Base-by-base conservation (phyloP, 139 green algal species). In the Chlorella sp. region DNA sequence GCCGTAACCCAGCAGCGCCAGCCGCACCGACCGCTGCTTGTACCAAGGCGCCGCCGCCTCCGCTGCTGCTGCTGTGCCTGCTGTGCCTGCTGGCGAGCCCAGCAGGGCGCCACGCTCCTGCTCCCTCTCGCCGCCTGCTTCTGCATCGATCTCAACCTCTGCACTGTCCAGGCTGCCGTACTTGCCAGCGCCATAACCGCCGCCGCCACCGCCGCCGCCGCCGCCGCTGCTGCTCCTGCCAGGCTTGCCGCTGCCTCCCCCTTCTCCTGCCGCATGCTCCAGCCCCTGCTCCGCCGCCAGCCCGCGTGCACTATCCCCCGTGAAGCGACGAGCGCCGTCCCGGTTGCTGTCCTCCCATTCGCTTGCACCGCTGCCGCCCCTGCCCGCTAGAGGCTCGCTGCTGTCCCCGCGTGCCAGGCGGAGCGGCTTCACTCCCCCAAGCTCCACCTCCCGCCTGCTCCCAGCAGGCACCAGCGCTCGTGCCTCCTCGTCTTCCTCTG, bases 1-100 rank as follows among this genome's bases (percentile, higher is more conserved):
- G 37, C 91, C 93, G 85, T 96, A 97, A 60, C 92, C 95, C 34
- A 88, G 3, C 3, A 97, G 88, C 0, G 88, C 86, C 15, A 92
- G 83, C 28, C 93, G 39, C 26, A 97, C 92, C 66, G 90, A 32
- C 1, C 60, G 78, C 57, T 92, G 75, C 7, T 73, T 79, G 81
- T 93, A 93, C 94, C 94, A 96, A 30, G 71, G 85, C 30, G 26
- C 40, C 24, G 28, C 84, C 71, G 82, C 64, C 5, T 11, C 85
- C 22, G 71, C 39, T 21, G 34, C 82, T 53, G 71, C 21, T 42
- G 85, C 19, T 87, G 85, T 16, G 16, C 64, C 36, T 28, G 60
- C 16, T 32, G 11, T 9, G 28, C 24, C 81, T 64, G 82, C 48
- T 53, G 57, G 57, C 26, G 34, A 30, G 75, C 5, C 75, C 75